Evolutionary conservation across 805 yeast genomes (phyloP).

Genomic region (Candida coquimbonensis): DNA sequence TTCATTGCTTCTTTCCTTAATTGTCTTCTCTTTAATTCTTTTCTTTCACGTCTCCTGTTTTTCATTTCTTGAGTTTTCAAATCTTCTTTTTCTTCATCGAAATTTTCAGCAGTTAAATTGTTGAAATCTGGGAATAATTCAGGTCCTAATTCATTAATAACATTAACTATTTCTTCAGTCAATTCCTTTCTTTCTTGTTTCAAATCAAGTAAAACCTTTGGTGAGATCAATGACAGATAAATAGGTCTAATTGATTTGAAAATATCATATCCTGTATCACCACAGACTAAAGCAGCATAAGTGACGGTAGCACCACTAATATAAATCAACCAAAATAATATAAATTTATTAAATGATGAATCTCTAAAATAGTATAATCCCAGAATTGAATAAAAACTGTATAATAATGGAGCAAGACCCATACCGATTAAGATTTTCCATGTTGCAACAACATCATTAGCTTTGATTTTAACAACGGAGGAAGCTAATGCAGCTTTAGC

Average conservation of each 20-base stretch:
- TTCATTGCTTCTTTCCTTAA: conserved; percentile 2
- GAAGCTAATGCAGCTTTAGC: conserved; percentile 74
- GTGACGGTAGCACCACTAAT: conserved; percentile 66
- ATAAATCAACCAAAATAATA: conserved; percentile 39
- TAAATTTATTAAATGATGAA: conserved; percentile 26
- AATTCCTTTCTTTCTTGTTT: conserved; percentile 55
- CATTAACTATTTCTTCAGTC: conserved; percentile 66
- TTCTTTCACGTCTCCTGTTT: conserved; percentile 28
- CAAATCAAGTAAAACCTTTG: conserved; percentile 49
- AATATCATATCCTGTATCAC: conserved; percentile 90
- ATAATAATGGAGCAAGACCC: conserved; percentile 83
- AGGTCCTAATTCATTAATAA: conserved; percentile 78
- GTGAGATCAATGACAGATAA: conserved; percentile 55
- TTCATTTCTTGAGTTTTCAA: conserved; percentile 30
- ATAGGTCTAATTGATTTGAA: conserved; percentile 79
- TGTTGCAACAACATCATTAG: conserved; percentile 91
- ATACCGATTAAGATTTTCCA: conserved; percentile 91
- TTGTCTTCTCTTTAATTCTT: conserved; percentile 14
- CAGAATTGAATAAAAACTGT: conserved; percentile 68
- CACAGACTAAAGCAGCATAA: conserved; percentile 84
- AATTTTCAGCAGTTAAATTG: conserved; percentile 23
- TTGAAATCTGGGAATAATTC: conserved; percentile 82
- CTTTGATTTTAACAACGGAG: conserved; percentile 85
- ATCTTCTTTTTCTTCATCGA: conserved; percentile 28
- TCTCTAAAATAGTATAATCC: conserved; percentile 35